phyloP scores from a whole-genome alignment of 331 rosid genomes.

The Pyrus hybrid region DNA sequence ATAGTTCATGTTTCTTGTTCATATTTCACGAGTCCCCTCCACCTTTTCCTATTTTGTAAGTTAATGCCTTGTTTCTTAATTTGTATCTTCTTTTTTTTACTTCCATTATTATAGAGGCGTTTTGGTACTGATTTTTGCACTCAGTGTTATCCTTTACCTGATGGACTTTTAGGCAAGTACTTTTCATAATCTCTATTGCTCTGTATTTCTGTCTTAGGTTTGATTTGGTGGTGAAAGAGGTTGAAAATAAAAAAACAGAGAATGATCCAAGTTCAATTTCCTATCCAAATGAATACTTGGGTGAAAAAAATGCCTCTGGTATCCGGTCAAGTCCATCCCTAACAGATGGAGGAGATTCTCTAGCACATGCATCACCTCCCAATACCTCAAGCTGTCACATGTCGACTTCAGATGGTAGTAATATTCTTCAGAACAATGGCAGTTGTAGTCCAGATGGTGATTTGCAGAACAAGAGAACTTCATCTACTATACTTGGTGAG shows the following conservation, averaged over 20 bases:
- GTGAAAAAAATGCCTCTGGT: conserved; percentile 35
- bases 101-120: neutral
- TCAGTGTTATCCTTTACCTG: neutral
- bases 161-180: neutral
- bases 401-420: conserved; percentile 67
- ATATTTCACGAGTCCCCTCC: neutral
- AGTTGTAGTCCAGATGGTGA: conserved; percentile 78
- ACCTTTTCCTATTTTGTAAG: neutral
- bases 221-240: conserved; percentile 38
- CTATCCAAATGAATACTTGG: conserved; percentile 40
- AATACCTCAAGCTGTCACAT: conserved; percentile 43
- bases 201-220: conserved; percentile 31
- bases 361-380: conserved; percentile 59
- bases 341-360: conserved; percentile 59
- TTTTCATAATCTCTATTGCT: conserved; percentile 11
- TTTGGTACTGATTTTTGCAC: neutral
- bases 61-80: neutral
- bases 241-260: conserved; percentile 18
- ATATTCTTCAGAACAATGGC: conserved; percentile 52
- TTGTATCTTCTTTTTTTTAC: neutral
- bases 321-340: conserved; percentile 46
- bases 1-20: neutral
- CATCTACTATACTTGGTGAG: conserved; percentile 29
- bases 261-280: conserved; percentile 42
- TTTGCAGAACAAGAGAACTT: conserved; percentile 36